Evolutionary conservation across 2,329 filamentous ascomycete genomes (phyloP), one percentile per base, ranked within the genome.

Genomic region (Raffaelea deltoideospora): DNA sequence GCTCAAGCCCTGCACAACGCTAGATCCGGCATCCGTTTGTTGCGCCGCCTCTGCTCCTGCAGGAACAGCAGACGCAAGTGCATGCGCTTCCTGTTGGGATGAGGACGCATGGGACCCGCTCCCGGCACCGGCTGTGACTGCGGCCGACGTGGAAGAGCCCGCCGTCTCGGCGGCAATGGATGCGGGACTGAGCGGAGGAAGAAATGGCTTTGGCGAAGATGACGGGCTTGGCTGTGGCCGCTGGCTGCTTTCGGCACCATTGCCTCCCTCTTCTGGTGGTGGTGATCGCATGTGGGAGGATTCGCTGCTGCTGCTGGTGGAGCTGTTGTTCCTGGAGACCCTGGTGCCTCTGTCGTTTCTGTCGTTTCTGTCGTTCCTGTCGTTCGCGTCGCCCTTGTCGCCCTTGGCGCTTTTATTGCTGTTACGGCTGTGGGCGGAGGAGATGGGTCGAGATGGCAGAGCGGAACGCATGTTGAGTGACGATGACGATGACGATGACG

Each of bases 1-100:
- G 34, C 60, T 63, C 31, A 75, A 60, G 23, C 51, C 50, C 30
- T 50, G 48, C n/a, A 40, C 37, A 10, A 43, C 37, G 21, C 32
- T 40, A 3, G 33, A 19, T n/a, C 39, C 41, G 3, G 39, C 38
- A 19, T 45, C 43, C 2, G 44, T 10, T 41, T 40, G 7, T 24
- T 7, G 21, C 37, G 31, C 3, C 19, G 10, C 5, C 7, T 19
- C 15, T 30, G n/a, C 15, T 18, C n/a, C 28, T 30, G 28, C 10
- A 30, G 28, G 11, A 18, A 15, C 28, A 28, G 26, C 14, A 28
- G 26, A 9, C 6, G 14, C 26, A 28, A 14, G n/a, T n/a, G 29
- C 37, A 11, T 47, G 46, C n/a, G 39, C n/a, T 26, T 45, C 34
- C 17, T 37, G 24, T 27, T 43, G 39, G 10, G 28, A 33, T 4